These are phyloP conservation scores for Pistacia atlantica DNA, from an alignment of 345 rosid genomes.

Conservation along the genomic window DNA sequence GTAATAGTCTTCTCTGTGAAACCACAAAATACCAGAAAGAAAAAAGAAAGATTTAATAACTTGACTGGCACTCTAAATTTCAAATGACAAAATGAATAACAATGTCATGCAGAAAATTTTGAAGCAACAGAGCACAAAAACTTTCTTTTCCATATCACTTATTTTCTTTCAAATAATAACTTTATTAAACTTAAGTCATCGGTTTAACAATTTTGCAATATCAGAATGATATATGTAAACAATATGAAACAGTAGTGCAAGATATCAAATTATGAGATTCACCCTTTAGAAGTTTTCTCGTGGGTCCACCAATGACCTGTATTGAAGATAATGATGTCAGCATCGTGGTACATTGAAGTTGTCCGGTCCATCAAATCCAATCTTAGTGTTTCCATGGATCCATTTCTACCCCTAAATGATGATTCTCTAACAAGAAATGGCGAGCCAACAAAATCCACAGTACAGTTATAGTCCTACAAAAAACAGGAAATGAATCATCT, in stretches of 20 bases:
- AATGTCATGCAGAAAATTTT: background rate
- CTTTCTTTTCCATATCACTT: conserved; percentile 1
- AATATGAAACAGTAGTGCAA: background rate
- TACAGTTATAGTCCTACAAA: conserved; percentile 79
- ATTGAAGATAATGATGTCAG: conserved; percentile 80
- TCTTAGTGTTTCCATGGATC: conserved; percentile 67
- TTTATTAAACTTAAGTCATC: background rate
- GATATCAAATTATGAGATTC: conserved; percentile 16
- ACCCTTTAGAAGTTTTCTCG: conserved; percentile 92
- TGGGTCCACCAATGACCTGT: conserved; percentile 99
- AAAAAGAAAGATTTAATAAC: background rate
- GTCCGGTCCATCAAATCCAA: conserved; percentile 84
- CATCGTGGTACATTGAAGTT: conserved; percentile 68
- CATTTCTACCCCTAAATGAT: conserved; percentile 48
- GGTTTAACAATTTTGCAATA: background rate
- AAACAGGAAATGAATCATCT: conserved; percentile 14
- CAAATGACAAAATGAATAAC: background rate
- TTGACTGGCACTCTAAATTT: background rate
- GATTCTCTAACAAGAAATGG: conserved; percentile 92
- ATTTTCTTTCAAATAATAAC: background rate
- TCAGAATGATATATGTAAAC: background rate
- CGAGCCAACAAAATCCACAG: conserved; percentile 76
- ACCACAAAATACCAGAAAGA: conserved; percentile 1
- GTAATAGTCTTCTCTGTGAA: conserved; percentile 70
- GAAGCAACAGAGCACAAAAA: background rate